Conservation (phyloP, 345 rosid genomes). For the Atalantia buxifolia region DNA sequence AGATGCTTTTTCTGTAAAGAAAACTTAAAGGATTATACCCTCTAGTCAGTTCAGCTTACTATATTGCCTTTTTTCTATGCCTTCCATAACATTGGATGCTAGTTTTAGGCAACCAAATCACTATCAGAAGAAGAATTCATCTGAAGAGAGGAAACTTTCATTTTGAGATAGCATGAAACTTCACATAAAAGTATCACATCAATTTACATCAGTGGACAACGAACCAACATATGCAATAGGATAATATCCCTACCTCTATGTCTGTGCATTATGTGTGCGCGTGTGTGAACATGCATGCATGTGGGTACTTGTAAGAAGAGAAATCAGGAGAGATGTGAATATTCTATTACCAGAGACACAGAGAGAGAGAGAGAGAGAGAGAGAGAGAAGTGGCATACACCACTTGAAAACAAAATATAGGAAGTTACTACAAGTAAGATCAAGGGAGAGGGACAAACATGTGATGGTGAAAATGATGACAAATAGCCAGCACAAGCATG, state of each 20-base stretch:
- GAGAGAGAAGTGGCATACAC: neutral
- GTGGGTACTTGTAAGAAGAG: neutral
- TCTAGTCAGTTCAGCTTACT: neutral
- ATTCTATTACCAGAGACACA: neutral
- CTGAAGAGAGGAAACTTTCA: neutral
- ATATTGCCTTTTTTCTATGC: neutral
- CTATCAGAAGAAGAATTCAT: constrained; percentile 5
- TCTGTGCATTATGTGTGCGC: neutral
- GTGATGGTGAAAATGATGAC: constrained; percentile 75
- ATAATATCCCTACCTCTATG: neutral
- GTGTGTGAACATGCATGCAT: neutral
- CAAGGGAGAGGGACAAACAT: constrained; percentile 46
- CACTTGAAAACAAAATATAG: neutral
- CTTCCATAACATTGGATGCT: neutral
- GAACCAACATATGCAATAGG: neutral
- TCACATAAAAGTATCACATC: neutral
- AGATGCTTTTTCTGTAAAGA: neutral
- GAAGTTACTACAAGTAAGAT: constrained; percentile 1
- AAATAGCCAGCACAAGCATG: constrained; percentile 74
- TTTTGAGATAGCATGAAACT: neutral
- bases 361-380: too few species aligned
- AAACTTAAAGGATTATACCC: neutral
- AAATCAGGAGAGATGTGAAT: neutral
- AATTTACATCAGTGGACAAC: neutral
- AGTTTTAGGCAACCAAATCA: neutral